phyloP scores from a whole-genome alignment of 306 rosid species.

The Biancaea sappan region DNA sequence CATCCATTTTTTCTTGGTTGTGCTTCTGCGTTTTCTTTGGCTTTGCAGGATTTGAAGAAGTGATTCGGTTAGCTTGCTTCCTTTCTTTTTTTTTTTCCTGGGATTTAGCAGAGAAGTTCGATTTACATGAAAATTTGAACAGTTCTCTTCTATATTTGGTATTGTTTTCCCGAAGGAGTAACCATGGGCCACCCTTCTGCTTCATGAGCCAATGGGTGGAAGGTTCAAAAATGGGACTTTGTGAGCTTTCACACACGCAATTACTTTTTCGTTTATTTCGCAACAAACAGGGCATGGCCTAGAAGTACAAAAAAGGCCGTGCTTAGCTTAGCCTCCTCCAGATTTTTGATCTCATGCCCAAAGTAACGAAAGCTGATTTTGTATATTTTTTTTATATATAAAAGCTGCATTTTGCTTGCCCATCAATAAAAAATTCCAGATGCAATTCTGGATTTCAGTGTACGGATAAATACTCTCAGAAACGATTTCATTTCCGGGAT shows the following conservation, averaged over 20 bases:
- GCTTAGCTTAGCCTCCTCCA: too few species aligned
- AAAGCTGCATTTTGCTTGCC: background rate
- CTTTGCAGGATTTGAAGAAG: too few species aligned
- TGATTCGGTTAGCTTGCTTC: background rate
- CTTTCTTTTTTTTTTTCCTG: background rate
- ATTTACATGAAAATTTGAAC: too few species aligned
- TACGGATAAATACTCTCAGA: constrained; percentile 42
- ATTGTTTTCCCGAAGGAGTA: constrained; percentile 25
- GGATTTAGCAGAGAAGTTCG: too few species aligned
- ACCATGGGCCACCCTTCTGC: constrained; percentile 20
- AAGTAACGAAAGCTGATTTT: background rate
- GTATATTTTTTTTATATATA: background rate
- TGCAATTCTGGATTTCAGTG: constrained; percentile 32
- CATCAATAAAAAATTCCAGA: constrained; percentile 13
- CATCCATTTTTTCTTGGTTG: constrained; percentile 1
- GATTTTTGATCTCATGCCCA: background rate
- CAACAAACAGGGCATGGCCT: background rate
- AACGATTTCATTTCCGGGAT: constrained; percentile 19
- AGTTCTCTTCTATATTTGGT: too few species aligned
- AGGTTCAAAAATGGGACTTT: background rate
- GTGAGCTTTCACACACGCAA: background rate
- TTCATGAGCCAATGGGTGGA: background rate
- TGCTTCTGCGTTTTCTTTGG: background rate
- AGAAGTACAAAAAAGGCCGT: background rate
- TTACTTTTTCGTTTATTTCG: constrained; percentile 11